These are phyloP conservation scores for Colletotrichum tamarilloi DNA, from an alignment of 2,329 filamentous ascomycete genomes.

Conservation along the genomic window DNA sequence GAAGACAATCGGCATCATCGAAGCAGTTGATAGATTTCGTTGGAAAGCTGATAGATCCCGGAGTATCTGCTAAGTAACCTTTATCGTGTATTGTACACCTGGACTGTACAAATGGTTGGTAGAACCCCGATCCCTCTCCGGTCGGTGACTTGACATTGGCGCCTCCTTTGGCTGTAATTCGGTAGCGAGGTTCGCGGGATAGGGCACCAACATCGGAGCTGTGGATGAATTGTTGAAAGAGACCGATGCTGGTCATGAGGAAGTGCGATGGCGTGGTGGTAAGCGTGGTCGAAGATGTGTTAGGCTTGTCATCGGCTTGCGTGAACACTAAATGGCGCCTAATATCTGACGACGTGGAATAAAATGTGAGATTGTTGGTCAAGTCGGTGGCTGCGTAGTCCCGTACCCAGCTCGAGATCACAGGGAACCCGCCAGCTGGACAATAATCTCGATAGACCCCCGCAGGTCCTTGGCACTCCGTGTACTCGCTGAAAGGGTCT, in stretches of 20 bases:
- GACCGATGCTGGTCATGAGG: neutral
- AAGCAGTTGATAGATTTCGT: conserved; percentile 2
- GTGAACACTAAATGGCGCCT: neutral
- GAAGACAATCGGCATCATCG: neutral
- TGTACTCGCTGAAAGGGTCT: neutral
- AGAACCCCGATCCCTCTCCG: neutral
- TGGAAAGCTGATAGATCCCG: neutral
- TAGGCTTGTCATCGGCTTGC: rapidly evolving
- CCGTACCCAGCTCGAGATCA: neutral
- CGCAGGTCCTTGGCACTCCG: neutral
- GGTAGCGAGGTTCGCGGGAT: neutral
- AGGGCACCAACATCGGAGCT: neutral
- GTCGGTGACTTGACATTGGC: neutral
- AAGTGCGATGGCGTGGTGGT: neutral
- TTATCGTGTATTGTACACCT: conserved; percentile 2
- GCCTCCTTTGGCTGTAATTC: neutral
- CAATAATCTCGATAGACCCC: neutral
- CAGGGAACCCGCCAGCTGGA: neutral
- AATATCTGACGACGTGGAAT: neutral
- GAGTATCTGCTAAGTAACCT: neutral
- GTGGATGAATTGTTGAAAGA: neutral
- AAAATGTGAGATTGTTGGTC: neutral
- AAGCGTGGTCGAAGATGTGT: neutral
- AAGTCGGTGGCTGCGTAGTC: neutral
- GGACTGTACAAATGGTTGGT: conserved; percentile 19